Conservation (phyloP, 306 rosid species). For the Acmispon strigosus region DNA sequence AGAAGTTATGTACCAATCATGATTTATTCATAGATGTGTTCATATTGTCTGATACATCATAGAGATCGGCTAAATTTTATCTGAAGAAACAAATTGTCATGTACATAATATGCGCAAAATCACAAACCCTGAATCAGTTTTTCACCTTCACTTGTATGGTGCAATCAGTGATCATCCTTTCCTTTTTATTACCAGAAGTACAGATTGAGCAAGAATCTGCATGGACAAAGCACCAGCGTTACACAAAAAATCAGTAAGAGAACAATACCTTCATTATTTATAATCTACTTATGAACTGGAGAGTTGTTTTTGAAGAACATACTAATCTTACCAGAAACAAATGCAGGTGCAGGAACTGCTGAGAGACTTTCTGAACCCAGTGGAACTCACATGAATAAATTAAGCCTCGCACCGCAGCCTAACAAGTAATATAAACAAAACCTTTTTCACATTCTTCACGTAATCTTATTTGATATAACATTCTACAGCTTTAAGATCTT, state of each 20-base stretch:
- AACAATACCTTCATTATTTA: not conserved
- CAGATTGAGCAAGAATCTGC: conserved; percentile 89
- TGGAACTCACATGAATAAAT: conserved; percentile 58
- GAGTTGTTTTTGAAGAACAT: conserved; percentile 2
- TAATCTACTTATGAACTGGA: conserved; percentile 4
- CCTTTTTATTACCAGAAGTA: conserved; percentile 57
- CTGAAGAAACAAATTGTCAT: not conserved
- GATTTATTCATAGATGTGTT: no score
- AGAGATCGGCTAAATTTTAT: not conserved
- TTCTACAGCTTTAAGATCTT: not conserved
- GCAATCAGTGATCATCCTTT: conserved; percentile 25
- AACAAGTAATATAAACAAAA: conserved; percentile 52
- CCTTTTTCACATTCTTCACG: conserved; percentile 3
- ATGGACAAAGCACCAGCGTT: conserved; percentile 58
- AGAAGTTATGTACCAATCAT: not conserved
- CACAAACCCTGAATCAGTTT: not conserved
- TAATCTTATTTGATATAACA: not conserved
- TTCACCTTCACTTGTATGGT: conserved; percentile 14
- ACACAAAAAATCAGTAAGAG: conserved; percentile 63
- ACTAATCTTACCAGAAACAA: conserved; percentile 13
- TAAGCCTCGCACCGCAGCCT: conserved; percentile 58
- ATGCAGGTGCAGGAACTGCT: conserved; percentile 36
- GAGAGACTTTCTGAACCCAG: conserved; percentile 63
- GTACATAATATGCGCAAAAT: not conserved
- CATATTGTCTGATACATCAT: not conserved